phyloP scores from a whole-genome alignment of 2,329 filamentous ascomycete species.

The Sarocladiaceae sp. region DNA sequence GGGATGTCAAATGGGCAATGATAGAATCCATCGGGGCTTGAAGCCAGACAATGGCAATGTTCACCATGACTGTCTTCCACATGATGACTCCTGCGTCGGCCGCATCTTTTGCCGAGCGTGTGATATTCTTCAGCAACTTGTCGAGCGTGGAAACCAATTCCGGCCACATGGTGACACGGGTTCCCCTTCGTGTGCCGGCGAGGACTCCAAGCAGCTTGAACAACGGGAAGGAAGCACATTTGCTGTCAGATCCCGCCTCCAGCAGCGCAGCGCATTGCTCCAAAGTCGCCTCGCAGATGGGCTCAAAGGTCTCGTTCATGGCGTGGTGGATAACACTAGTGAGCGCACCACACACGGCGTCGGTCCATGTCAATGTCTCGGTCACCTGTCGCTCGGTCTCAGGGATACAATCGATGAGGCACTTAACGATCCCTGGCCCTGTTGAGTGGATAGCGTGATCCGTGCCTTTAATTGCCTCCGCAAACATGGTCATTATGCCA shows the following conservation, averaged over 20 bases:
- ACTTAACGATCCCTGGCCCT: conserved; percentile 47
- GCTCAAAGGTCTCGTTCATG: conserved; percentile 66
- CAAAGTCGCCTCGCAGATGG: conserved; percentile 60
- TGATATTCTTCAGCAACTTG: conserved; percentile 45
- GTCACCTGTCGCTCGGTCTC: conserved; percentile 44
- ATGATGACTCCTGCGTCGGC: conserved; percentile 33
- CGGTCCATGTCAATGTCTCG: conserved; percentile 49
- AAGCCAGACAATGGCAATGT: conserved; percentile 64
- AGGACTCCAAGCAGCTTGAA: conserved; percentile 62
- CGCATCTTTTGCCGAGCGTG: conserved; percentile 31
- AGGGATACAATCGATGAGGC: conserved; percentile 48
- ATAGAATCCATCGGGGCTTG: conserved; percentile 75
- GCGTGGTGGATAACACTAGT: conserved; percentile 82
- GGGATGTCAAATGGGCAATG: conserved; percentile 62
- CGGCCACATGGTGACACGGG: conserved; percentile 69
- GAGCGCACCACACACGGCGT: conserved; percentile 71
- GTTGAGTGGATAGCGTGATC: conserved; percentile 57
- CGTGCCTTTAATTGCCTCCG: conserved; percentile 70
- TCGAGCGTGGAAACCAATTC: conserved; percentile 54
- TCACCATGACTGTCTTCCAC: conserved; percentile 57
- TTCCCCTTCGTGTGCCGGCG: conserved; percentile 77
- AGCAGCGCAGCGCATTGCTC: conserved; percentile 34
- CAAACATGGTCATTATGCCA: conserved; percentile 87
- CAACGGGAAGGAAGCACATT: conserved; percentile 43
- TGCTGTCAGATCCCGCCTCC: conserved; percentile 13